Base-by-base conservation (phyloP, 257 asterid genomes). In the Dorcoceras hygrometricum region DNA sequence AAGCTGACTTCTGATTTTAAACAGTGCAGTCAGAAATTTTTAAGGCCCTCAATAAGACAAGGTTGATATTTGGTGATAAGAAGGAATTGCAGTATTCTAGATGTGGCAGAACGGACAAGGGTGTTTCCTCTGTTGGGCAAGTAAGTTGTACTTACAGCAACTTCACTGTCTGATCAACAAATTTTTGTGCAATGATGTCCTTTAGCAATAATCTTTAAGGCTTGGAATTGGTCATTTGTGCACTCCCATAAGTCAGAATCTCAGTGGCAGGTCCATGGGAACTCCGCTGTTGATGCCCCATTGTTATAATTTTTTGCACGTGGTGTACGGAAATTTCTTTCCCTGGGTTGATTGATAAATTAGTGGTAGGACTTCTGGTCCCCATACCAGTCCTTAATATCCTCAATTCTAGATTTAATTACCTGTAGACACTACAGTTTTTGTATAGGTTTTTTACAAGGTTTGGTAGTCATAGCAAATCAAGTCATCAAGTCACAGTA, bases 91-190 rank as follows among this genome's bases (percentile, higher is more conserved):
- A 78, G 50, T 94, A 94, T 82, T 86, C 92, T 63, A 84, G 99
- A 83, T 94, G 99, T 76, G 99, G 99, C 74, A 82, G 99, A 84
- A 94, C 97, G 54, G 99, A 94, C 82, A 90, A 83, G 79, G 99
- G 99, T 68, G 99, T 94, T 72, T 94, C 99, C 56, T 93, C 99
- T 73, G 89, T 87, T 77, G 97, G 99, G 63, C 99, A 94, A 79
- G 99, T 90, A 81, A 79, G 87, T 39, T 39, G 57, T 65, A 16
- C 22, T 32, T 19, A 18, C 18, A 56, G 53, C 74, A 34, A 32
- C 51, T 73, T 72, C 63, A 29, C 65, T 69, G 23, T 71, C 39
- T 69, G 59, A 57, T 39, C 39, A 68, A 23, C 56, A 65, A 26
- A 66, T 26, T 23, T 18, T 26, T 66, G 36, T 18, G 56, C 14